These are phyloP conservation scores for Amphibolis antarctica DNA, from an alignment of 106 monocot genomes.

Conservation along the genomic window DNA sequence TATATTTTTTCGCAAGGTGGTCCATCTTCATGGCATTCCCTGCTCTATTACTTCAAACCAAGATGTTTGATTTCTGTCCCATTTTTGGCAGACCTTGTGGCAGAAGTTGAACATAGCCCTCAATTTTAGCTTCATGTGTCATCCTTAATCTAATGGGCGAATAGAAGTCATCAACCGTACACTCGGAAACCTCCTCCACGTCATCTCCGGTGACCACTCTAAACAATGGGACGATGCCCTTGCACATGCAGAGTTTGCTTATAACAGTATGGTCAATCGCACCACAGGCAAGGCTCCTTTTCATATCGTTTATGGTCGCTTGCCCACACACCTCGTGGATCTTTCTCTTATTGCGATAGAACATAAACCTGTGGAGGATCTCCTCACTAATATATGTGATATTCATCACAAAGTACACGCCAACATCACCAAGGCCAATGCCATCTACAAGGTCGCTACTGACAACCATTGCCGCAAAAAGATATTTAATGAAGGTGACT, in stretches of 20 bases:
- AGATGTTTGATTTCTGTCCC: neutral
- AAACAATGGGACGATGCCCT: constrained; percentile 1
- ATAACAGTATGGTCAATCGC: neutral
- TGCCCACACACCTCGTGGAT: neutral
- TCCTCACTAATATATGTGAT: too few relatives aligned
- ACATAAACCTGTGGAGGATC: neutral
- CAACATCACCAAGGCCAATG: neutral
- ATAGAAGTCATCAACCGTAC: neutral
- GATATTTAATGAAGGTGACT: neutral
- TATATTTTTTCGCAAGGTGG: constrained; percentile 20
- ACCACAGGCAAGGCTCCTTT: neutral
- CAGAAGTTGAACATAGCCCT: neutral
- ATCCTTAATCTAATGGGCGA: neutral
- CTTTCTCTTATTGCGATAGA: too few relatives aligned
- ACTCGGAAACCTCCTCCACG: neutral
- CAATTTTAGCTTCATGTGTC: neutral
- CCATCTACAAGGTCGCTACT: neutral
- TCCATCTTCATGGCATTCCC: neutral
- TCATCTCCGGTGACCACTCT: neutral
- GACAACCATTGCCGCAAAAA: neutral
- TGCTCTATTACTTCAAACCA: neutral
- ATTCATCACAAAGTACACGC: too few relatives aligned
- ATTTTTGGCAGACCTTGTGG: neutral
- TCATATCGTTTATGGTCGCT: neutral
- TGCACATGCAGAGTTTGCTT: constrained; percentile 1